These are phyloP conservation scores for Rubus idaeus DNA, from an alignment of 306 rosid species.

Conservation along the genomic window DNA sequence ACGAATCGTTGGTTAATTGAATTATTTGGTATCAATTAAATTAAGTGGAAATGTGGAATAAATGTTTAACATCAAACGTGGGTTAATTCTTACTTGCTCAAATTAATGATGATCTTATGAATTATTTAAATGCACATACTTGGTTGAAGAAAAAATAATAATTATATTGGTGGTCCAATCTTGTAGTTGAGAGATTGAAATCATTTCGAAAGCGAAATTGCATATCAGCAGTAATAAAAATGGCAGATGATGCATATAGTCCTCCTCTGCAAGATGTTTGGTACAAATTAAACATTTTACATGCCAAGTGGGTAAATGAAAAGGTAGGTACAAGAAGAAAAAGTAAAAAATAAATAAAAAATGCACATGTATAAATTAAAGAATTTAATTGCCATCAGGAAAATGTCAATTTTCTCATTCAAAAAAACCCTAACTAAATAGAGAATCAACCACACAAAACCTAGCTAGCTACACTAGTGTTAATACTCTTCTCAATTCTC, in stretches of 20 bases:
- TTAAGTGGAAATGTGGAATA: background rate
- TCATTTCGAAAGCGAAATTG: constrained; percentile 68
- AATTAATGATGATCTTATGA: background rate
- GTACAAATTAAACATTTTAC: constrained; percentile 7
- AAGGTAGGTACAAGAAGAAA: background rate
- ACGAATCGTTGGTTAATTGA: background rate
- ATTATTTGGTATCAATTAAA: too few species aligned
- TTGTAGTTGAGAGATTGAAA: constrained; percentile 51
- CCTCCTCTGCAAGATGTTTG: background rate
- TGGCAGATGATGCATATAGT: constrained; percentile 15
- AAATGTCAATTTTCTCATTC: constrained; percentile 1
- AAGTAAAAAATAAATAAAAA: background rate
- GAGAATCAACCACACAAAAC: constrained; percentile 15
- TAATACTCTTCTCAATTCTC: constrained; percentile 11
- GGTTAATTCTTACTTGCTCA: background rate
- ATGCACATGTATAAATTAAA: background rate
- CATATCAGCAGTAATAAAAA: constrained; percentile 38
- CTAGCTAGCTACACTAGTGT: constrained; percentile 11
- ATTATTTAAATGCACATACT: background rate
- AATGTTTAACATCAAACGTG: background rate
- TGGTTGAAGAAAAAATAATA: constrained; percentile 5
- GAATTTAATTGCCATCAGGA: background rate
- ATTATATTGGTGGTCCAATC: constrained; percentile 55
- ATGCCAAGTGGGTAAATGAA: constrained; percentile 4
- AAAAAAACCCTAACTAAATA: constrained; percentile 13